A percentile compares a stretch with the other conserved stretches of the same genome.
phyloP scores from a whole-genome alignment of 2,329 filamentous ascomycete species.

The Nigrospora oryzae region DNA sequence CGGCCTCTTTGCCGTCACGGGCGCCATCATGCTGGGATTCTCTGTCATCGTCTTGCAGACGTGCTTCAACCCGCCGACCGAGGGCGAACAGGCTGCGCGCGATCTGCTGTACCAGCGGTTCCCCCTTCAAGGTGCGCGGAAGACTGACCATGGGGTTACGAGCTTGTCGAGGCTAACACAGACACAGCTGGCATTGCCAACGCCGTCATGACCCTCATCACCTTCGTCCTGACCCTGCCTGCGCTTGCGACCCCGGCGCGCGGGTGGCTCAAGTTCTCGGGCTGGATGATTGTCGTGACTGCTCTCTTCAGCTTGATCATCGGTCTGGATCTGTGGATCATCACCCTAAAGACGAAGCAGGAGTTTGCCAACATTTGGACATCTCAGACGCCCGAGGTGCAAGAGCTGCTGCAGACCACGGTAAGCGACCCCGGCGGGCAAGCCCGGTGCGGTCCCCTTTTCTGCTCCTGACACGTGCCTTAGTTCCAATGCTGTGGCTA shows the following conservation, averaged over 20 bases:
- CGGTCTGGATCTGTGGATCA: constrained; percentile 63
- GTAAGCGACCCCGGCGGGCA: constrained; percentile 29
- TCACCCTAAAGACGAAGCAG: constrained; percentile 60
- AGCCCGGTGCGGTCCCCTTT: too few species aligned
- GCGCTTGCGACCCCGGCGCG: constrained; percentile 61
- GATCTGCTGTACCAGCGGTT: constrained; percentile 45
- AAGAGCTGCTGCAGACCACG: constrained; percentile 62
- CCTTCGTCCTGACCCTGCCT: constrained; percentile 62
- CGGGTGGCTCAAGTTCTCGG: constrained; percentile 62
- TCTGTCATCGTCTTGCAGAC: constrained; percentile 41
- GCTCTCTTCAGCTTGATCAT: constrained; percentile 57
- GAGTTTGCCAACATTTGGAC: constrained; percentile 55
- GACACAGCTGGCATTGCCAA: constrained; percentile 58
- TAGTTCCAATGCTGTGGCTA: constrained; percentile 79
- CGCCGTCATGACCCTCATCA: constrained; percentile 60
- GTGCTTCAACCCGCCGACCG: constrained; percentile 30
- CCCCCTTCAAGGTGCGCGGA: constrained; percentile 34
- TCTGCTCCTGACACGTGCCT: too few species aligned
- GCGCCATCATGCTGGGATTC: constrained; percentile 46
- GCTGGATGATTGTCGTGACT: constrained; percentile 54
- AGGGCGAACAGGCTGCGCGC: constrained; percentile 39
- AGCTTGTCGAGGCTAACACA: neutral
- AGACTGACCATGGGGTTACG: too few species aligned
- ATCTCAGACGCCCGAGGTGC: constrained; percentile 43
- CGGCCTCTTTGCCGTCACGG: constrained; percentile 42